Base-by-base conservation (phyloP, 176 grass and related monocot genomes). In the Ampelocalamus luodianensis region DNA sequence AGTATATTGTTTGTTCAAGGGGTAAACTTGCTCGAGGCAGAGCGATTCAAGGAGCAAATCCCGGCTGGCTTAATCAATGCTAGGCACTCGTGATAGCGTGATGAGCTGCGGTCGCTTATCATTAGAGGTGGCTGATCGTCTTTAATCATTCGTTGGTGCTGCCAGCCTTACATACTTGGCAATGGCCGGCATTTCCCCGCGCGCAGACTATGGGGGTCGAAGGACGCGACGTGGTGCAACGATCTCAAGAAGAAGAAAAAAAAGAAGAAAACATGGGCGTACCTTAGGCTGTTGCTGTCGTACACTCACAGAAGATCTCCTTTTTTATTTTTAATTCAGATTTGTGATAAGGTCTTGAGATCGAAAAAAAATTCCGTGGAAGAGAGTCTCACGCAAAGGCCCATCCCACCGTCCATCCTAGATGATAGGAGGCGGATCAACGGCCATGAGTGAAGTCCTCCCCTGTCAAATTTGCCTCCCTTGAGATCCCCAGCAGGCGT, bases 211-310 rank as follows among this genome's bases (percentile, higher is more conserved):
- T 7, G n/a, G 22, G 10, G 0, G 4, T 59, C 53, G 1, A 42
- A 39, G 12, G 10, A 64, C n/a, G 69, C 60, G 62, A 77, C 79
- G 79, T 77, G 86, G 86, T 45, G 7, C 71, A 3, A 48, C 15
- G 50, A 20, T 48, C 71, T 60, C 71, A 78, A n/a, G n/a, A n/a
- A n/a, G n/a, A 29, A 18, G 58, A 37, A 22, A 26, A 11, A 13
- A 45, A 12, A 9, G 1, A 11, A 11, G 3, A 50, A 20, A 22
- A 34, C 50, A 1, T 48, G 46, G 60, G 32, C 51, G 14, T 26
- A 11, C 18, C 6, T 16, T 69, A 67, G 65, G 48, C 12, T 43
- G 50, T 53, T 42, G 63, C 34, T 18, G 45, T 1, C 4, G 12
- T 34, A 40, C 44, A 6, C 5, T n/a, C n/a, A 12, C 58, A n/a